Percentiles rank a stretch among this genome's conserved stretches.
These are phyloP conservation scores for Austroboletus eburneus DNA, from an alignment of 768 basidiomycete species.

Conservation along the genomic window DNA sequence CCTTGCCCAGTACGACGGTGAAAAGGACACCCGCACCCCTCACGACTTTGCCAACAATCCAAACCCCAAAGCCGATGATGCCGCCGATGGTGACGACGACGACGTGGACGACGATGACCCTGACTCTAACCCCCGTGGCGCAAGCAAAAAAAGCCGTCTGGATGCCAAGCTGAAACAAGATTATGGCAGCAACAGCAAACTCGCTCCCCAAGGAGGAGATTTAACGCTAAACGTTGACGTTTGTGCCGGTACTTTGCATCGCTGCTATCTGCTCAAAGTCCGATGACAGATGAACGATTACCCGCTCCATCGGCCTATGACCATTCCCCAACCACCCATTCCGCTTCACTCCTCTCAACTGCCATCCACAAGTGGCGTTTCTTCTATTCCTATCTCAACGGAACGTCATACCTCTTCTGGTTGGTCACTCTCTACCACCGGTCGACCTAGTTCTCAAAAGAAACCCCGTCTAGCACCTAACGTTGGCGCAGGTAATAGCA, in stretches of 20 bases:
- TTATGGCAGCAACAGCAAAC: conserved; percentile 20
- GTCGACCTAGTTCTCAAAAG: conserved; percentile 26
- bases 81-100: conserved; percentile 39
- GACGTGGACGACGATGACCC: conserved; percentile 31
- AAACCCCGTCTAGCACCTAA: conserved; percentile 28
- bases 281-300: conserved; percentile 26
- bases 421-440: conserved; percentile 28
- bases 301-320: conserved; percentile 26
- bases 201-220: conserved; percentile 16
- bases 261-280: conserved; percentile 1
- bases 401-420: conserved; percentile 31
- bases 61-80: conserved; percentile 32
- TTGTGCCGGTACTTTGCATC: conserved; percentile 2
- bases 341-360: conserved; percentile 28
- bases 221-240: conserved; percentile 24
- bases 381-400: conserved; percentile 32
- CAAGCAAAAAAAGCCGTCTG: conserved; percentile 21
- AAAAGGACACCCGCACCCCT: conserved; percentile 46
- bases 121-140: conserved; percentile 19
- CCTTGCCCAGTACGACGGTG: conserved; percentile 43
- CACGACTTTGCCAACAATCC: conserved; percentile 44
- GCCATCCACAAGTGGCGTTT: conserved; percentile 12
- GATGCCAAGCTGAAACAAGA: conserved; percentile 31
- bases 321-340: conserved; percentile 33
- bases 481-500: conserved; percentile 16